A percentile compares a stretch with the other conserved stretches of the same genome.
These are phyloP conservation scores for Aspergillus ostianus DNA, from an alignment of 495 filamentous ascomycete genomes.

Conservation along the genomic window DNA sequence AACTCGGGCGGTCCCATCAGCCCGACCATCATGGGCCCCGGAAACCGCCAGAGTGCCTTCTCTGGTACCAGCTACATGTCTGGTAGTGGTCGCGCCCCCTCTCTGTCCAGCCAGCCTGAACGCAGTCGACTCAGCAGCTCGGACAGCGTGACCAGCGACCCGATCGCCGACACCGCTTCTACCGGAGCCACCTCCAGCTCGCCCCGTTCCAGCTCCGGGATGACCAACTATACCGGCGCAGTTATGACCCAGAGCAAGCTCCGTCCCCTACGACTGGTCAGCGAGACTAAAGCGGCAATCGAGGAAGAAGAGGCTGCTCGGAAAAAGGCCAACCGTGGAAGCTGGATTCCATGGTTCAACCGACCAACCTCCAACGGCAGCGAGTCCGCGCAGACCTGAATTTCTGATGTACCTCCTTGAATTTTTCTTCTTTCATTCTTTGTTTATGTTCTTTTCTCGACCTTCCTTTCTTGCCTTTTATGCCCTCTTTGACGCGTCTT, in stretches of 20 bases:
- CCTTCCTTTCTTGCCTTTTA: neutral
- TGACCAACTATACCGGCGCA: conserved; percentile 53
- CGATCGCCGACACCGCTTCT: conserved; percentile 51
- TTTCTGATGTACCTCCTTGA: conserved; percentile 2
- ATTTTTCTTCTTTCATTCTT: conserved; percentile 5
- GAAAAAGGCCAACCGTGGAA: conserved; percentile 59
- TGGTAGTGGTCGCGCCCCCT: conserved; percentile 50
- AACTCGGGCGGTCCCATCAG: conserved; percentile 56
- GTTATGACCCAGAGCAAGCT: conserved; percentile 75
- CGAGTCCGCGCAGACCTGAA: conserved; percentile 14
- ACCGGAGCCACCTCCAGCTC: conserved; percentile 52
- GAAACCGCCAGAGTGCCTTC: conserved; percentile 46
- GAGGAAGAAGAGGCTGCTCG: conserved; percentile 48
- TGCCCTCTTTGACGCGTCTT: neutral
- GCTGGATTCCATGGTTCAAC: conserved; percentile 63
- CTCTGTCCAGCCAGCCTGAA: conserved; percentile 46
- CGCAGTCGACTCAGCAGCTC: conserved; percentile 50
- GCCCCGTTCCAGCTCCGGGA: conserved; percentile 54
- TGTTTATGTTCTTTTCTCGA: conserved; percentile 3
- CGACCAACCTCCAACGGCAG: conserved; percentile 22
- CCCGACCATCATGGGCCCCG: conserved; percentile 48
- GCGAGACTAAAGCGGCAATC: conserved; percentile 39
- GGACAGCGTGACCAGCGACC: conserved; percentile 59
- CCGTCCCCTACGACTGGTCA: conserved; percentile 80
- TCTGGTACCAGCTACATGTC: conserved; percentile 43